Evolutionary conservation across 2,329 filamentous ascomycete species (phyloP).

Genomic region (Hypoxylon sp.): DNA sequence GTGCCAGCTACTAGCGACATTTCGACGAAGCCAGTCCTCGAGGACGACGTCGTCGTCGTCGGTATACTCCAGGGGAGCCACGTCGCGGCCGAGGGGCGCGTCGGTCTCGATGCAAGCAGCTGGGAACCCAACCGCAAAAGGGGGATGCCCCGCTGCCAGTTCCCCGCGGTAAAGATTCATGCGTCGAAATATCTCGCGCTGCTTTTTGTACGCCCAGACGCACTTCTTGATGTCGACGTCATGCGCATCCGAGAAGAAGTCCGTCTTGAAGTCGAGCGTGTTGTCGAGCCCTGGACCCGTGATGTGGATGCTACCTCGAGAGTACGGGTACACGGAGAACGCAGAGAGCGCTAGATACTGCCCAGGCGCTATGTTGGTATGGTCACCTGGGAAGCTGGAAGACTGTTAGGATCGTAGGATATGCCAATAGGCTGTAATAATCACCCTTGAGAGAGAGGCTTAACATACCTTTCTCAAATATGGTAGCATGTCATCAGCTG

Average conservation of each 20-base stretch:
- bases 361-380: constrained; percentile 45
- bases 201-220: constrained; percentile 70
- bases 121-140: constrained; percentile 51
- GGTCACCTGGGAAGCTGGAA: constrained; percentile 53
- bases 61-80: constrained; percentile 54
- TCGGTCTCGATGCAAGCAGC: constrained; percentile 46
- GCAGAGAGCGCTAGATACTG: constrained; percentile 62
- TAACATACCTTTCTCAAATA: constrained; percentile 48
- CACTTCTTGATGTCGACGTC: constrained; percentile 64
- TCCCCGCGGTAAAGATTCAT: constrained; percentile 60
- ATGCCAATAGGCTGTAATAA: not conserved
- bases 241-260: constrained; percentile 60
- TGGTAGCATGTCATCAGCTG: constrained; percentile 38
- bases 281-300: constrained; percentile 52
- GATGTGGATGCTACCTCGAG: constrained; percentile 69
- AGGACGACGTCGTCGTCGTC: constrained; percentile 59
- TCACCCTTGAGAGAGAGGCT: not conserved
- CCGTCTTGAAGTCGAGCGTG: constrained; percentile 62
- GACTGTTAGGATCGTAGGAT: not conserved
- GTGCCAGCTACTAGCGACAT: constrained; percentile 51
- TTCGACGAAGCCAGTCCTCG: constrained; percentile 51
- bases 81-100: constrained; percentile 24
- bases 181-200: constrained; percentile 65
- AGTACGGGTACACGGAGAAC: constrained; percentile 68
- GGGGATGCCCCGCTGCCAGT: constrained; percentile 52